These are phyloP conservation scores for Lophiostoma macrostomum DNA, from an alignment of 495 filamentous ascomycete genomes.

Conservation along the genomic window DNA sequence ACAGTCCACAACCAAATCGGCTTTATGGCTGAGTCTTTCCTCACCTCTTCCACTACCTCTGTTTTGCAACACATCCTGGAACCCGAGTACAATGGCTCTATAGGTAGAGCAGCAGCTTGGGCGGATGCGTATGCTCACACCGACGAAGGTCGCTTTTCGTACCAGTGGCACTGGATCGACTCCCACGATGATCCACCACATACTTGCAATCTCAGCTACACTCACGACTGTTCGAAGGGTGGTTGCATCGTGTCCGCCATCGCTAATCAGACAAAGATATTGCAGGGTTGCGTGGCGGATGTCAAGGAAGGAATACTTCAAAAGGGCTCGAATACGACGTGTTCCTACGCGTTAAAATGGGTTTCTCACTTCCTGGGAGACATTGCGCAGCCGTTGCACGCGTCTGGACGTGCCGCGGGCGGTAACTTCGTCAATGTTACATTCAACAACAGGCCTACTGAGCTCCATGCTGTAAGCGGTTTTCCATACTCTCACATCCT, in stretches of 20 bases:
- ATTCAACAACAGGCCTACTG: constrained; percentile 24
- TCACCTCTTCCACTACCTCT: constrained; percentile 30
- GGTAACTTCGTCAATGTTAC: constrained; percentile 35
- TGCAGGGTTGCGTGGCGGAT: constrained; percentile 31
- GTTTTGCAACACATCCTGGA: constrained; percentile 37
- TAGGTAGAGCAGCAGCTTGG: constrained; percentile 36
- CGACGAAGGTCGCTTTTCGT: constrained; percentile 21
- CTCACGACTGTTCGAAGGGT: constrained; percentile 30
- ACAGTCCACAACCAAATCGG: constrained; percentile 40
- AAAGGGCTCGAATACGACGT: constrained; percentile 32
- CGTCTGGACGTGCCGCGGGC: constrained; percentile 33
- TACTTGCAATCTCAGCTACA: constrained; percentile 31
- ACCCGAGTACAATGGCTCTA: constrained; percentile 37
- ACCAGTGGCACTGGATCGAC: constrained; percentile 34
- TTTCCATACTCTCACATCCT: too few relatives aligned
- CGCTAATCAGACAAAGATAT: constrained; percentile 34
- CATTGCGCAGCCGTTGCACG: constrained; percentile 37
- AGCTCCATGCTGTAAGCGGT: constrained; percentile 30
- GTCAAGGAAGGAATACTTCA: constrained; percentile 26
- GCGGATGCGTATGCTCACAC: constrained; percentile 36
- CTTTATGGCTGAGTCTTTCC: constrained; percentile 39
- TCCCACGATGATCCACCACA: constrained; percentile 25
- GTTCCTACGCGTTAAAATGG: constrained; percentile 35
- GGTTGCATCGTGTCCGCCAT: constrained; percentile 38
- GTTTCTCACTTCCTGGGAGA: constrained; percentile 31